Conservation (phyloP, 164 flowering plant genomes). For the Berberis vulgaris region DNA sequence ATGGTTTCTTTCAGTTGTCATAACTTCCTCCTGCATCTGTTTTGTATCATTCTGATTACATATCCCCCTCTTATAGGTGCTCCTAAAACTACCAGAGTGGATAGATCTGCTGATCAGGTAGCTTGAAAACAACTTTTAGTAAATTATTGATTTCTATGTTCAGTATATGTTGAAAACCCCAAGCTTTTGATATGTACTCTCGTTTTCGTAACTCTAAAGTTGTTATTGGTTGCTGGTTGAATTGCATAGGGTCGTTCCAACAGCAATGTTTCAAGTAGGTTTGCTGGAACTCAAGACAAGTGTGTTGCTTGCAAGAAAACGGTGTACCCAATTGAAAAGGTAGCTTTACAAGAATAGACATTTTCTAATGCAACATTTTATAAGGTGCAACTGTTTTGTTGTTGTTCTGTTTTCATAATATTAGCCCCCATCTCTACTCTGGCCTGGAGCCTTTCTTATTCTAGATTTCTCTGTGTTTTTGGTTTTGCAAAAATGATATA, state of each 20-base stretch:
- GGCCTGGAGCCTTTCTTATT: background rate
- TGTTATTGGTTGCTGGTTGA: background rate
- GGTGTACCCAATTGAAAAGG: conserved; percentile 92
- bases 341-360: conserved; percentile 11
- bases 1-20: background rate
- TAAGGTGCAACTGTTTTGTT: background rate
- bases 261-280: conserved; percentile 65
- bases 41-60: background rate
- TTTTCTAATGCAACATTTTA: background rate
- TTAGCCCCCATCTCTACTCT: too few relatives aligned
- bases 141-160: too few relatives aligned
- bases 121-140: background rate
- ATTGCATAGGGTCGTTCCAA: conserved; percentile 28
- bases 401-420: background rate
- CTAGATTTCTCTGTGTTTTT: background rate
- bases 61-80: conserved; percentile 30
- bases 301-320: conserved; percentile 92
- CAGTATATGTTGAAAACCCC: too few relatives aligned
- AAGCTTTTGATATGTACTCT: background rate
- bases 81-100: conserved; percentile 46
- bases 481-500: background rate
- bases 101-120: conserved; percentile 62
- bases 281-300: conserved; percentile 91
- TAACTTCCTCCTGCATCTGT: background rate
- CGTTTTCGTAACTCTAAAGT: background rate